Evolutionary conservation across 2,329 filamentous ascomycete genomes (phyloP), one percentile per base, ranked within the genome.

Genomic region (Xylariaceae sp.): DNA sequence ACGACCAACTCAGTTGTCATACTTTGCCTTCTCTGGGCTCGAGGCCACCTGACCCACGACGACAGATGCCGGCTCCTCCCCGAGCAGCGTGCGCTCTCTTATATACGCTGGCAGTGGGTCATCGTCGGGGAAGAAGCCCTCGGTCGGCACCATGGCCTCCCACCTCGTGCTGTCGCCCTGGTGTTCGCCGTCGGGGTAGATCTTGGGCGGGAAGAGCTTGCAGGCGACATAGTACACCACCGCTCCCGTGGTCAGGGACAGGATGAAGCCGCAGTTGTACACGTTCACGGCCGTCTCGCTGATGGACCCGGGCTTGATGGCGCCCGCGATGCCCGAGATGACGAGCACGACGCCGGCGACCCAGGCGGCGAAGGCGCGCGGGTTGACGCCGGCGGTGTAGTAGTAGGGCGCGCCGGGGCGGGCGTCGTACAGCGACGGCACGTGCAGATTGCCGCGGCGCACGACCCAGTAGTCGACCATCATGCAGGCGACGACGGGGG

Each of bases 401-500:
- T 45, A 53, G 36, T 58, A 59, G 3, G 55, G 46, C 1, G 43
- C 32, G 9, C 42, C 35, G 5, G 29, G 33, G 3, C 31, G 28
- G 3, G 37, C 32, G 19, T 15, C 40, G 35, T 62, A 65, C 8
- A 61, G 51, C 1, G 52, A 57, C 0, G 59, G 58, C 5, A 63
- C 48, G 33, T 64, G 58, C 8, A 64, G 38, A 27, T 65, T 65
- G 5, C 61, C 59, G n/a, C 39, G 34, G 5, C 58, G 50, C 4
- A 51, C 39, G 26, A 60, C 24, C 42, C 47, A 58, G 43, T 63
- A 65, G 39, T 65, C 62, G 11, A 60, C 49, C 7, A 64, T 56
- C 47, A 43, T 40, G 22, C 44, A 31, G 13, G 36, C 48, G 31
- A 44, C 47, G 15, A 65, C 52, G 0, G 64, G 63, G 32, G 56